phyloP scores from a whole-genome alignment of 2,329 filamentous ascomycete genomes.

The Xylariomycetidae sp. region DNA sequence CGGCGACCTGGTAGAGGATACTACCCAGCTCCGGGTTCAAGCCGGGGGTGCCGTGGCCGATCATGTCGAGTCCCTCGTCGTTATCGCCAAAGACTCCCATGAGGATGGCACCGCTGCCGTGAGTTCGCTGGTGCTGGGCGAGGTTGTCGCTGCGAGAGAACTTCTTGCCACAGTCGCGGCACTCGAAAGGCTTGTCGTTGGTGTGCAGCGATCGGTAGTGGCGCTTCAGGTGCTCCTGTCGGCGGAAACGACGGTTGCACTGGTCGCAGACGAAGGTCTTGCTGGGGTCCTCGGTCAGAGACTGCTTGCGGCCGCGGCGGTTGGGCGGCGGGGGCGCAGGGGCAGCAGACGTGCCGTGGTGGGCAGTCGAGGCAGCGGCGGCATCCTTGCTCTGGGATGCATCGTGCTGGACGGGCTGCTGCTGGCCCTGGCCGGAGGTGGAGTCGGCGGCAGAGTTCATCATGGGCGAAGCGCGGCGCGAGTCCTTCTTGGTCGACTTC shows the following conservation, averaged over 20 bases:
- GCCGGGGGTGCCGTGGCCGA: slow-evolving; percentile 49
- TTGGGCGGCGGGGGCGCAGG: slow-evolving; percentile 58
- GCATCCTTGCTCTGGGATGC: slow-evolving; percentile 30
- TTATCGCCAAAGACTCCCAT: slow-evolving; percentile 80
- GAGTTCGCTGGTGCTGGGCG: slow-evolving; percentile 89
- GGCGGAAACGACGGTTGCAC: slow-evolving; percentile 94
- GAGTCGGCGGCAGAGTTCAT: slow-evolving; percentile 39
- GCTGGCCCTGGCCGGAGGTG: slow-evolving; percentile 26
- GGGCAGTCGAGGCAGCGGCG: slow-evolving; percentile 36
- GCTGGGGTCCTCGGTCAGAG: slow-evolving; percentile 90
- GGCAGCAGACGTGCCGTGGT: slow-evolving; percentile 40
- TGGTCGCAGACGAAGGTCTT: slow-evolving; percentile 98
- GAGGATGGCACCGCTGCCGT: slow-evolving; percentile 82
- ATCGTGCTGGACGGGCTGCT: slow-evolving; percentile 30
- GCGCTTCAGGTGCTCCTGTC: slow-evolving; percentile 96
- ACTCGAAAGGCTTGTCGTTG: slow-evolving; percentile 97
- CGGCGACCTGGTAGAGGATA: slow-evolving; percentile 75
- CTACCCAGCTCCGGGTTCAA: slow-evolving; percentile 64
- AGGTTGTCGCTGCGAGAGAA: slow-evolving; percentile 98
- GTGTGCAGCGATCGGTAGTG: slow-evolving; percentile 98
- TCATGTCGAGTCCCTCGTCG: slow-evolving; percentile 43
- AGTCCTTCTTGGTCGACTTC: slow-evolving; percentile 46
- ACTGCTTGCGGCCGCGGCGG: slow-evolving; percentile 96
- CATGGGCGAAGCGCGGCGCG: slow-evolving; percentile 28
- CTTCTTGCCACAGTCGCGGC: slow-evolving; percentile 96